A percentile compares a stretch with the other conserved stretches of the same genome.
phyloP scores from a whole-genome alignment of 1,284 basidiomycete species.

The Ustilago trichophora region DNA sequence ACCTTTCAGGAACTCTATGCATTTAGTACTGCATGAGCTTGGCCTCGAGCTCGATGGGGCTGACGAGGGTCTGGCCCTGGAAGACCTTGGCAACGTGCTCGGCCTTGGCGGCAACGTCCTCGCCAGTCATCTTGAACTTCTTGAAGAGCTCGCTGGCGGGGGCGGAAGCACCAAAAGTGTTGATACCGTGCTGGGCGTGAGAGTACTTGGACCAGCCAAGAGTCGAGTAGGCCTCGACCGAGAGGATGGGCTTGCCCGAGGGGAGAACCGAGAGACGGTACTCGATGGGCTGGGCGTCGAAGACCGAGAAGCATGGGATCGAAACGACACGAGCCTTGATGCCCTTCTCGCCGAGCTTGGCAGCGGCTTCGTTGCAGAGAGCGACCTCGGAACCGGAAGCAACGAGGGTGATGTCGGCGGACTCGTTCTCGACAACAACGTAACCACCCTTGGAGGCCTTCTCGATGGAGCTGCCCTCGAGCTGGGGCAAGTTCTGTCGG shows the following conservation, averaged over 20 bases:
- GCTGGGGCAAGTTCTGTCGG: slow-evolving; percentile 90
- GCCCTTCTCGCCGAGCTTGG: slow-evolving; percentile 73
- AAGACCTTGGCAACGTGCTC: slow-evolving; percentile 89
- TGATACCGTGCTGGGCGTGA: slow-evolving; percentile 61
- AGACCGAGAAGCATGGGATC: slow-evolving; percentile 88
- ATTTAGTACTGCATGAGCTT: slow-evolving; percentile 41
- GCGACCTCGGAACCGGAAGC: slow-evolving; percentile 87
- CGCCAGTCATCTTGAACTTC: slow-evolving; percentile 57
- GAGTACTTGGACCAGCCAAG: slow-evolving; percentile 65
- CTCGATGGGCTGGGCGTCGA: slow-evolving; percentile 81
- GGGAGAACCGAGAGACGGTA: slow-evolving; percentile 86
- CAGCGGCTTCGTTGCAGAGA: slow-evolving; percentile 85
- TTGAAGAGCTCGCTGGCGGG: slow-evolving; percentile 87
- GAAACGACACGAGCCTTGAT: slow-evolving; percentile 85
- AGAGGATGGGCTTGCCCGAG: slow-evolving; percentile 86
- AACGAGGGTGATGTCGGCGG: slow-evolving; percentile 84
- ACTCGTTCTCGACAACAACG: slow-evolving; percentile 80
- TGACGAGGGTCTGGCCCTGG: slow-evolving; percentile 80
- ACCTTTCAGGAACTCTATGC: not conserved
- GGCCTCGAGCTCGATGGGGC: slow-evolving; percentile 72
- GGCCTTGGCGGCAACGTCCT: slow-evolving; percentile 80
- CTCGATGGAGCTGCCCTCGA: slow-evolving; percentile 86
- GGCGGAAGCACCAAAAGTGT: slow-evolving; percentile 77
- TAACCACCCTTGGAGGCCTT: slow-evolving; percentile 86
- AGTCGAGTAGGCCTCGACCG: slow-evolving; percentile 79